Evolutionary conservation across 192 early-diverging fungal genomes (phyloP).

Genomic region (Coemansia sp.): DNA sequence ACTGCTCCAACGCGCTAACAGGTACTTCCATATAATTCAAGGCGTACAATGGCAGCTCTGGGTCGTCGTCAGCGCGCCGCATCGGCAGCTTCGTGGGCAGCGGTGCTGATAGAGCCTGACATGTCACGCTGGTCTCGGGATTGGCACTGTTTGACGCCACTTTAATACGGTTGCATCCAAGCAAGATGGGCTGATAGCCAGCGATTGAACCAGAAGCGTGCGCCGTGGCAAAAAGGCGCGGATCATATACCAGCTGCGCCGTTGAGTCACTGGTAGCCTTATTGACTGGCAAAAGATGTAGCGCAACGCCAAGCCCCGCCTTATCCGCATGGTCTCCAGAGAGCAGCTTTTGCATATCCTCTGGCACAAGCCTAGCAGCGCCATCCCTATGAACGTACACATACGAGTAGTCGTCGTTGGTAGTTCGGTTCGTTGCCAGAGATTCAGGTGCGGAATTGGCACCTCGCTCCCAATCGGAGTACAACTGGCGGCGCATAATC

Average conservation of each 20-base stretch:
- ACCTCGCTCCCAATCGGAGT: constrained; percentile 59
- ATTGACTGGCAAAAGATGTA: constrained; percentile 35
- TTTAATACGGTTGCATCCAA: constrained; percentile 34
- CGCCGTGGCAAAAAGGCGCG: constrained; percentile 18
- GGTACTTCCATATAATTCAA: constrained; percentile 37
- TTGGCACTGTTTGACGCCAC: neutral
- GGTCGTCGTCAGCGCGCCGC: constrained; percentile 18
- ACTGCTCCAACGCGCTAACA: constrained; percentile 1
- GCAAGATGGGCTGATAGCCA: constrained; percentile 8
- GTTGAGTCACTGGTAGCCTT: neutral
- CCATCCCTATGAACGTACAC: constrained; percentile 12
- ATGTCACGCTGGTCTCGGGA: constrained; percentile 5
- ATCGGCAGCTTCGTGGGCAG: constrained; percentile 31
- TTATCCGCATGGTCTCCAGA: neutral
- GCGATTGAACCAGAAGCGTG: neutral
- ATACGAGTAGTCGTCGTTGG: constrained; percentile 28
- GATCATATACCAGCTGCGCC: constrained; percentile 37
- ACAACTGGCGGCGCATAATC: constrained; percentile 61
- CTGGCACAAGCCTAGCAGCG: constrained; percentile 10
- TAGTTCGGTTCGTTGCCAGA: too few relatives aligned
- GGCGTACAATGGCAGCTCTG: constrained; percentile 14
- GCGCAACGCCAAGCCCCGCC: neutral
- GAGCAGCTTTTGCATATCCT: constrained; percentile 18
- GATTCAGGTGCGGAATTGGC: neutral
- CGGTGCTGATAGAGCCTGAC: constrained; percentile 21